Evolutionary conservation across 352 stramenopile species (phyloP), one percentile per base, ranked within the genome.

Genomic region (Phytophthora ramorum): DNA sequence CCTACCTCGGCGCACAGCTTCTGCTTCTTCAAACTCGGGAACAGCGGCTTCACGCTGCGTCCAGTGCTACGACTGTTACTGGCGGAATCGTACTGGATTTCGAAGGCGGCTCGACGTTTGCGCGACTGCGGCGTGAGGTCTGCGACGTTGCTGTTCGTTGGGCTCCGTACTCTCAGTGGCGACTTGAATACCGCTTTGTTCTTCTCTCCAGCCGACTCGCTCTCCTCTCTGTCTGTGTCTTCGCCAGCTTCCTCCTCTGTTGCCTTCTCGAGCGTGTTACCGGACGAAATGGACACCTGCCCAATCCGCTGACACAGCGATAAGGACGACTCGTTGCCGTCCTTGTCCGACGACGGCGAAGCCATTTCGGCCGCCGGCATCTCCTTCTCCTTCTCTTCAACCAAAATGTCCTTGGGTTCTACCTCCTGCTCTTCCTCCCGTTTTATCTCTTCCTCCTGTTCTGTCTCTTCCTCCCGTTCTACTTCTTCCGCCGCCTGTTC

Each of bases 291-390:
- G 4, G 83, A 85, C 9, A 93, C 84, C 30, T 93, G 84, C 41
- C 78, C 83, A 32, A 95, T 95, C 1, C 81, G 79, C 56, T 95
- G 78, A 59, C 78, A 89, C 34, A 95, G 62, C 35, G 87, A 91
- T 32, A 92, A 54, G 5, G 83, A 85, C 46, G 77, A 75, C 61
- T 79, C 71, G 32, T 75, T 68, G 10, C 53, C 69, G 20, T 82
- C 69, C 48, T 71, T 71, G 16, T 76, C 65, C 34, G 47, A 60
- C 53, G 56, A 66, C 40, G 37, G 44, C 16, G 44, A 63, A 1
- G 52, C 47, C 38, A 70, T 70, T 52, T 70, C 66, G 5, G 52
- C 48, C 1, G 63, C 61, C 4, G 55, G 48, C 34, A 69, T 60
- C 17, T 44, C 16, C 9, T 41, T 22, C 24, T 47, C 17, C 19